These are phyloP conservation scores for Macrocybe gigantea DNA, from an alignment of 768 basidiomycete species.

Conservation along the genomic window DNA sequence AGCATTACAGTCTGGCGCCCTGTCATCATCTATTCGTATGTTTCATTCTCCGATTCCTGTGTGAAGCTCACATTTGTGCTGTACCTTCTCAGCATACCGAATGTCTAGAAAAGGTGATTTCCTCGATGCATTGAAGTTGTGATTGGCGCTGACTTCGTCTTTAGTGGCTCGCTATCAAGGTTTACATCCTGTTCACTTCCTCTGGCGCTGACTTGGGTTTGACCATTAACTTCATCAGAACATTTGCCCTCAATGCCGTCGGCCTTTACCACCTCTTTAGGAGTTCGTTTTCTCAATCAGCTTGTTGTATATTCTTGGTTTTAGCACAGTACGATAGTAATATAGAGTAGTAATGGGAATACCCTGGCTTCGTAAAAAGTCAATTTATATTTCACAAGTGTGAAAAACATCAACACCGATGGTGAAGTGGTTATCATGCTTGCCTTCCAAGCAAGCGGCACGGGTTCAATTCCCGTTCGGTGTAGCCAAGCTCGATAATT, in stretches of 20 bases:
- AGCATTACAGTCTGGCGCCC: constrained; percentile 80
- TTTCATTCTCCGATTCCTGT: constrained; percentile 8
- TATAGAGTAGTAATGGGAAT: too few species aligned
- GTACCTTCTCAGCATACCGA: constrained; percentile 63
- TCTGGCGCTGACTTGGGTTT: not conserved
- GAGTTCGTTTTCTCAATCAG: not conserved
- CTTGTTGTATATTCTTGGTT: too few species aligned
- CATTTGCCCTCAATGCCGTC: constrained; percentile 88
- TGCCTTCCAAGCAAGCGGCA: constrained; percentile 70
- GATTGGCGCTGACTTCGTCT: constrained; percentile 8
- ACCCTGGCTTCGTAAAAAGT: too few species aligned
- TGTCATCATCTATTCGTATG: constrained; percentile 87
- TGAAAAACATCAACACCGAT: too few species aligned
- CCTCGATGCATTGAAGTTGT: not conserved
- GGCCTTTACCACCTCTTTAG: constrained; percentile 77
- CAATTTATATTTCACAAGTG: too few species aligned
- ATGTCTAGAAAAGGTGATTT: constrained; percentile 70
- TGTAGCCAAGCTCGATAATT: constrained; percentile 15
- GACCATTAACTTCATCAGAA: constrained; percentile 40
- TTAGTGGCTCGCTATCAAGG: constrained; percentile 76
- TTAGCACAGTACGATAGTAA: too few species aligned
- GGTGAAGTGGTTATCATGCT: constrained; percentile 94
- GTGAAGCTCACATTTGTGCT: not conserved
- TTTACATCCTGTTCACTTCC: constrained; percentile 14
- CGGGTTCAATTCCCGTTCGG: constrained; percentile 50